phyloP scores from a whole-genome alignment of 1,284 basidiomycete genomes.

The Tranzscheliella williamsii region DNA sequence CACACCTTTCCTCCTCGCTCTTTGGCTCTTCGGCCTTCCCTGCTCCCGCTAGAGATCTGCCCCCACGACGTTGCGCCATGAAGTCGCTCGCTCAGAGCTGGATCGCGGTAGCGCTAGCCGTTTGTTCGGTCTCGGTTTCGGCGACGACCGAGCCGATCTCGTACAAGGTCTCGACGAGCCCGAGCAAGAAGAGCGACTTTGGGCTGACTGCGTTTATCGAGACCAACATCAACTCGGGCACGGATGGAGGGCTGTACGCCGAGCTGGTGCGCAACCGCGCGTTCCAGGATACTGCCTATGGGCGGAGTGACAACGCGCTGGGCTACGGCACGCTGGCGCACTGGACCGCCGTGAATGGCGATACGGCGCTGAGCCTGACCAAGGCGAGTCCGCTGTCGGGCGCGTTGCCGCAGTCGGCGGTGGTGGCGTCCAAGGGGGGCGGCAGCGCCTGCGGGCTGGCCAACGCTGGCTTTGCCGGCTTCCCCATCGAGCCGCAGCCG shows the following conservation, averaged over 20 bases:
- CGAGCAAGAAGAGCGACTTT: slow-evolving; percentile 20
- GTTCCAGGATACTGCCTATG: slow-evolving; percentile 26
- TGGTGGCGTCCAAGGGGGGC: slow-evolving; percentile 14
- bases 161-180: slow-evolving; percentile 10
- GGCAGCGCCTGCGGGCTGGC: slow-evolving; percentile 19
- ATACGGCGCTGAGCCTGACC: slow-evolving; percentile 19
- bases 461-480: slow-evolving; percentile 34
- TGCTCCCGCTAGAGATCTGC: too few relatives aligned
- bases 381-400: slow-evolving; percentile 7
- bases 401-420: slow-evolving; percentile 25
- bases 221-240: slow-evolving; percentile 42
- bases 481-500: slow-evolving; percentile 19
- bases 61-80: too few relatives aligned
- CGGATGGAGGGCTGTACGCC: slow-evolving; percentile 45
- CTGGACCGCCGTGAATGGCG: slow-evolving; percentile 10
- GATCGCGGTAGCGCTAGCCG: too few relatives aligned
- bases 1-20: too few relatives aligned
- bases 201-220: slow-evolving; percentile 32
- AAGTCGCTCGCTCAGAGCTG: too few relatives aligned
- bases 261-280: slow-evolving; percentile 42
- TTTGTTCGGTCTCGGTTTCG: too few relatives aligned
- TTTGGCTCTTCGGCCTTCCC: too few relatives aligned
- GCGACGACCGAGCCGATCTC: too few relatives aligned
- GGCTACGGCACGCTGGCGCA: slow-evolving; percentile 23
- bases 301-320: slow-evolving; percentile 3